phyloP scores from a whole-genome alignment of 371 early-diverging fungal species.

The Saksenaea vasiformis region DNA sequence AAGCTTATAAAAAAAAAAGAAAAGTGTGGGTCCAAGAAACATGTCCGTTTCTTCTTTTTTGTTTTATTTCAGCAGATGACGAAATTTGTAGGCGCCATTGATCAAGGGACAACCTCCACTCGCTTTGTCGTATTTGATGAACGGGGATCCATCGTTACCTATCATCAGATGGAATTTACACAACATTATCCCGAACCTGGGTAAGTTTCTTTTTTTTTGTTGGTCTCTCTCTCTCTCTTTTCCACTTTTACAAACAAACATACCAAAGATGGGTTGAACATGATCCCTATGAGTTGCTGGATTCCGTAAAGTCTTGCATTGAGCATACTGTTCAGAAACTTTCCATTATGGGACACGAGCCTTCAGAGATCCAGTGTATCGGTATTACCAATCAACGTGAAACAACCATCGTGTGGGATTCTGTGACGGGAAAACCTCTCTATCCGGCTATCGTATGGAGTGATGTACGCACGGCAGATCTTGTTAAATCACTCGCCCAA shows the following conservation, averaged over 20 bases:
- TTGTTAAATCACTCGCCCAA: conserved; percentile 65
- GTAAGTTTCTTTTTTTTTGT: conserved; percentile 37
- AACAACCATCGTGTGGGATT: conserved; percentile 89
- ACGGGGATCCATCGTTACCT: conserved; percentile 68
- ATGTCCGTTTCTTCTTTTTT: background rate
- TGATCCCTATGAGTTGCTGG: conserved; percentile 76
- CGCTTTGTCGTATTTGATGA: conserved; percentile 90
- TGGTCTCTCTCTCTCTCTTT: background rate
- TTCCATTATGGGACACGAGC: conserved; percentile 53
- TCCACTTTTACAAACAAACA: background rate
- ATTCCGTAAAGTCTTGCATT: conserved; percentile 72
- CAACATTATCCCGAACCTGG: conserved; percentile 80
- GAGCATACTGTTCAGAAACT: conserved; percentile 66
- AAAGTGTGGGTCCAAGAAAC: background rate
- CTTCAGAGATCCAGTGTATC: conserved; percentile 68
- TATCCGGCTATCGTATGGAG: conserved; percentile 93
- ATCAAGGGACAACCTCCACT: conserved; percentile 92
- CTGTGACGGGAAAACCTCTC: conserved; percentile 75
- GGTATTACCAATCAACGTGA: conserved; percentile 97
- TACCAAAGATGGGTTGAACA: conserved; percentile 86
- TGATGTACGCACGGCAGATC: conserved; percentile 81
- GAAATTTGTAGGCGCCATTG: conserved; percentile 81
- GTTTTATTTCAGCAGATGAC: conserved; percentile 27
- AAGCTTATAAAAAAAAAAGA: background rate
- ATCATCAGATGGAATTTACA: conserved; percentile 79